These are phyloP conservation scores for Metschnikowia arizonensis DNA, from an alignment of 805 yeast species.

Conservation along the genomic window DNA sequence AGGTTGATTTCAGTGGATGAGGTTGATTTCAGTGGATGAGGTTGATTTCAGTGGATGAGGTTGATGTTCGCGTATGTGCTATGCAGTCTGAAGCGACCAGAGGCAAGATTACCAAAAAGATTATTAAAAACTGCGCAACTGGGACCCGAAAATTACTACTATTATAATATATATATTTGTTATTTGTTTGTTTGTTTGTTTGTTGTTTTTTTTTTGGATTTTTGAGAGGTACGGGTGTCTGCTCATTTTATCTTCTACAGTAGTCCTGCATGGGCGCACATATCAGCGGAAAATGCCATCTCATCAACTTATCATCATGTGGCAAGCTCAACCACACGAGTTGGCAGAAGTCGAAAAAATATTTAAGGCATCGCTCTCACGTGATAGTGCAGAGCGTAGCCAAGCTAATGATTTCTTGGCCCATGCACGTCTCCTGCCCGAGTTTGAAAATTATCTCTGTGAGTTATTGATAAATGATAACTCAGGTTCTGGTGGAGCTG, in stretches of 20 bases:
- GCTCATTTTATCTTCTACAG: neutral
- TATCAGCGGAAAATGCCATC: conserved; percentile 1
- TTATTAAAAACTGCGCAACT: too few relatives aligned
- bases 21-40: too few relatives aligned
- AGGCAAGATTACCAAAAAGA: too few relatives aligned
- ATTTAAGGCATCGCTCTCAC: conserved; percentile 67
- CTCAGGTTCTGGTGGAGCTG: conserved; percentile 19
- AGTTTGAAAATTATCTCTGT: conserved; percentile 75
- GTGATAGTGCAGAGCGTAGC: conserved; percentile 49
- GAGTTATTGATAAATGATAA: conserved; percentile 59
- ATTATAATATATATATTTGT: too few relatives aligned
- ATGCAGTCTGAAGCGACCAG: too few relatives aligned
- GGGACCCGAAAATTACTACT: too few relatives aligned
- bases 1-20: too few relatives aligned
- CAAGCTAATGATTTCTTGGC: conserved; percentile 71
- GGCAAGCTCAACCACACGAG: conserved; percentile 66
- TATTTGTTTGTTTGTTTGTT: too few relatives aligned
- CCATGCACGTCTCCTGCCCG: conserved; percentile 66
- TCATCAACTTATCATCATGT: conserved; percentile 24
- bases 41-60: too few relatives aligned
- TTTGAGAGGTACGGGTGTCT: too few relatives aligned
- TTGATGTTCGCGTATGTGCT: too few relatives aligned
- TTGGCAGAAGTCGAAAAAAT: conserved; percentile 62
- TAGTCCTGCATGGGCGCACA: conserved; percentile 3
- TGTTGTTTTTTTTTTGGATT: too few relatives aligned